Percentiles rank a stretch among this genome's conserved stretches.
Evolutionary conservation across 495 filamentous ascomycete species (phyloP).

Genomic region (Tuber magnatum): DNA sequence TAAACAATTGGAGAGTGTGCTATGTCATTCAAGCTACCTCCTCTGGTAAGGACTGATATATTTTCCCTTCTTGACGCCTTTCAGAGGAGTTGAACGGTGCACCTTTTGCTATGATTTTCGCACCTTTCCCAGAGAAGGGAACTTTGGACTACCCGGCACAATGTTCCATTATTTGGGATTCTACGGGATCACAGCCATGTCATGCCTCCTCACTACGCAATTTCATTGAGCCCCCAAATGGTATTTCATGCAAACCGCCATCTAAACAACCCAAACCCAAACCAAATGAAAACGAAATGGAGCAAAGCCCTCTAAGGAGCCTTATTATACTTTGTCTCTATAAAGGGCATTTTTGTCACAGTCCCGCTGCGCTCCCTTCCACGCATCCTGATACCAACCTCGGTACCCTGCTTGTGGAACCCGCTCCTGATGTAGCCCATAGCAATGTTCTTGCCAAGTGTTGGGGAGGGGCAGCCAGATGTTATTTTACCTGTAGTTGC

Average conservation of each 20-base stretch:
- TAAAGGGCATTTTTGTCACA: conserved; percentile 90
- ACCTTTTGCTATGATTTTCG: no score
- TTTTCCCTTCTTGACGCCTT: no score
- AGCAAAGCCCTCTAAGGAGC: conserved; percentile 13
- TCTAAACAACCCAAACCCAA: background rate
- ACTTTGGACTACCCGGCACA: no score
- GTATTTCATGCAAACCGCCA: background rate
- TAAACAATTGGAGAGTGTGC: no score
- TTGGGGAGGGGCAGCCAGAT: conserved; percentile 81
- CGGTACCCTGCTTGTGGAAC: conserved; percentile 76
- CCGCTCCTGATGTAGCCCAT: conserved; percentile 90
- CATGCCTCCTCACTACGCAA: background rate
- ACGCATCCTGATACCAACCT: conserved; percentile 70
- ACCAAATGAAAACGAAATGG: background rate
- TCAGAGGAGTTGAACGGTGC: no score
- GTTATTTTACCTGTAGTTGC: conserved; percentile 59
- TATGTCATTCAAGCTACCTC: no score
- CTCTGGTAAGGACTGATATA: no score
- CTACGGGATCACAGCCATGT: background rate
- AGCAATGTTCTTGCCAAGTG: conserved; percentile 78
- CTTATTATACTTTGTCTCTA: conserved; percentile 70
- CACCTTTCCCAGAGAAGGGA: no score
- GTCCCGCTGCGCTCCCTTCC: conserved; percentile 72
- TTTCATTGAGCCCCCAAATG: background rate
- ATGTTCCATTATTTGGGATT: no score